Base-by-base conservation (phyloP, 768 basidiomycete genomes). In the Agrocybe pediades region DNA sequence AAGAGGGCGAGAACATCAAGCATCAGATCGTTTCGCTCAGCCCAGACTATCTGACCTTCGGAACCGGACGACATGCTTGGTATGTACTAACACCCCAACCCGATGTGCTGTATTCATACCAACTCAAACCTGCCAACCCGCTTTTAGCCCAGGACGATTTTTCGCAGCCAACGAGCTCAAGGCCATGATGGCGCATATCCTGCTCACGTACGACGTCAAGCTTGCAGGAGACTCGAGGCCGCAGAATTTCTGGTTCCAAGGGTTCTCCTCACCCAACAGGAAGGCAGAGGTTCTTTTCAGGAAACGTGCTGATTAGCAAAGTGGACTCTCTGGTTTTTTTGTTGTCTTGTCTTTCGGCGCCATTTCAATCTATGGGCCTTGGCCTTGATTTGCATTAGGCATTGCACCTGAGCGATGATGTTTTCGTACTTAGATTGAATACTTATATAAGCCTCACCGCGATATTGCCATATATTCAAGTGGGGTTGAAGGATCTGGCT, bases 121-220 rank as follows among this genome's bases (percentile, higher is more conserved):
- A 26, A 26, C 19, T 39, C 13, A 23, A 21, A 13, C 33, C 11
- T n/a, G n/a, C n/a, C n/a, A n/a, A n/a, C n/a, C 9, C 7, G 9
- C n/a, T 17, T 30, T 13, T 42, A 56, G 68, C 43, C 71, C 74
- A 9, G 71, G 76, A 16, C 69, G 77, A 1, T 77, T 76, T 60
- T 76, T 80, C 52, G 76, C 74, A 4, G 69, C 51, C 9, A 53
- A 36, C 15, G 56, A 49, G 46, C 30, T 57, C 13, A 57, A 57
- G 11, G 49, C 51, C 71, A 73, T 81, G 67, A 51, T 82, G 33
- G 77, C 78, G 0, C 67, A 78, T 25, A 57, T 76, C 21, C 51
- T 82, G n/a, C 17, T 66, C 51, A 66, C 68, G 27, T 78, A 72
- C 51, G 75, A 76, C 56, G 58, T 80, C 41, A 75, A 73, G 55